Base-by-base conservation (phyloP, 805 yeast species). In the Candida xyloterini region DNA sequence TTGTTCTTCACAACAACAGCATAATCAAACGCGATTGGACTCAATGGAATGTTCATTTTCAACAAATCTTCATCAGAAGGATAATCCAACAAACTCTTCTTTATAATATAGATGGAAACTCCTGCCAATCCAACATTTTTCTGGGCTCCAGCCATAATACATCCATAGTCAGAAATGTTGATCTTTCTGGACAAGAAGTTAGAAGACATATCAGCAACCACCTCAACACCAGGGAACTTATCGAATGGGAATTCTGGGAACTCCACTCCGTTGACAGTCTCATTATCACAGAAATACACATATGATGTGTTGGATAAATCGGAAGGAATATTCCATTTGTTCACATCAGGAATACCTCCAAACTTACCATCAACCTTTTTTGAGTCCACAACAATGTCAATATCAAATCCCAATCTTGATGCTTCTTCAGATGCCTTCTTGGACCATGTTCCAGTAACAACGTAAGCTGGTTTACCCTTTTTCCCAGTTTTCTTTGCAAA, bases 101-200 rank as follows among this genome's bases (percentile, higher is more conserved):
- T 88, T 64, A 90, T 81, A 55, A 93, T 91, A 63, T 89, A 91
- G 47, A 93, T 73, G 11, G 97, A 84, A 49, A 93, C 77, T 27
- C 99, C 99, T 8, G 99, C 97, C 57, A 93, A 70, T 40, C 99
- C 99, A 58, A 93, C 88, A 63, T 93, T 93, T 67, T 93, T 93
- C 67, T 93, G 99, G 20, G 98, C 99, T 47, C 99, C 99, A 14
- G 96, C 99, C 78, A 90, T 81, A 46, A 93, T 81, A 20, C 89
- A 68, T 36, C 96, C 98, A 58, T 78, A 91, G 63, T 86, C 81
- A 40, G 85, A 68, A 29, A 93, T 83, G 55, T 91, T 96, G 35
- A 93, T 63, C 49, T 75, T 68, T 51, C 84, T 81, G 15, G 96
- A 86, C 50, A 93, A 70, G 57, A 93, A 83, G 63, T 91, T 88